A percentile compares a stretch with the other conserved stretches of the same genome.
These are phyloP conservation scores for Fusarium sp. DNA, from an alignment of 2,329 filamentous ascomycete species.

Conservation along the genomic window DNA sequence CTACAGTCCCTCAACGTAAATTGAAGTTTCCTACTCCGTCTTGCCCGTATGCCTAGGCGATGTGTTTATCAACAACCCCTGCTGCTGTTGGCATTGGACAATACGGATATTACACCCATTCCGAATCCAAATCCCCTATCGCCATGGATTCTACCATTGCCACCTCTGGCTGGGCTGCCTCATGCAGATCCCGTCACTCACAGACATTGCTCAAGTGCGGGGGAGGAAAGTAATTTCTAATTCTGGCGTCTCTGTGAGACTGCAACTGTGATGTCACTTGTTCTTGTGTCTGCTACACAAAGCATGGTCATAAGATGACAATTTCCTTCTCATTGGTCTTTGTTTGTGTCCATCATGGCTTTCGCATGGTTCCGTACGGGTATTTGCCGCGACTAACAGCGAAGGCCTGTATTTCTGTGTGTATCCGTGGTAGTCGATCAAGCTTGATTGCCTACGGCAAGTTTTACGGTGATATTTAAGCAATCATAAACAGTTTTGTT, in stretches of 20 bases:
- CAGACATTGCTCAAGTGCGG: not conserved
- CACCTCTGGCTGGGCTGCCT: conserved; percentile 3
- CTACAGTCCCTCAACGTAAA: not conserved
- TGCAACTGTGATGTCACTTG: not conserved
- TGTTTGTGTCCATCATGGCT: not conserved
- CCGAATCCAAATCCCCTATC: conserved; percentile 15
- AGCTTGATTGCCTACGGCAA: not conserved
- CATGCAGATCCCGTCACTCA: conserved; percentile 10
- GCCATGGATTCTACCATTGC: not conserved
- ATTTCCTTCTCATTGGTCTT: not conserved
- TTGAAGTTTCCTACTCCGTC: not conserved
- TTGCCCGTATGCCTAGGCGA: not conserved
- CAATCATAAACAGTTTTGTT: not conserved
- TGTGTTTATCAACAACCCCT: not conserved
- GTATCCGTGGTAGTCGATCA: not conserved
- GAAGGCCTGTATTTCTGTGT: not conserved
- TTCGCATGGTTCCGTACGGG: conserved; percentile 2
- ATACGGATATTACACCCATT: not conserved
- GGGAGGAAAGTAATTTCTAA: not conserved
- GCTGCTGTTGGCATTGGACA: not conserved
- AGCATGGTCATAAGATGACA: not conserved
- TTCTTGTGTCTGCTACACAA: conserved; percentile 4
- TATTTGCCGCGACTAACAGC: not conserved
- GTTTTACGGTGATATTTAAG: not conserved
- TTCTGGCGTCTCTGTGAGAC: not conserved